Conservation (phyloP, 2,329 filamentous ascomycete genomes). For the Pseudogymnoascus sp. region DNA sequence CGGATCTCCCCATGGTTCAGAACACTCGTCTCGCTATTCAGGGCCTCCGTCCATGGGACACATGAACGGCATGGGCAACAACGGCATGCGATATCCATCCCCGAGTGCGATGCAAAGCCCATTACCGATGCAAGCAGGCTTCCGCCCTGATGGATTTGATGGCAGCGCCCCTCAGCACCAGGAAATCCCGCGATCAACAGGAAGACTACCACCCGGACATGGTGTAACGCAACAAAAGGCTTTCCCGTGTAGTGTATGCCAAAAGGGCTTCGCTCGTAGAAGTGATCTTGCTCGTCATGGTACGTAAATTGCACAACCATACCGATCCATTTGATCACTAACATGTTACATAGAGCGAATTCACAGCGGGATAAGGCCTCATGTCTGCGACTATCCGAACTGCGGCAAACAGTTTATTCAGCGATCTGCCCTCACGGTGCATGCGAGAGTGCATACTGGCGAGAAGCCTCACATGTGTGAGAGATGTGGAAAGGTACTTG, state of each 20-base stretch:
- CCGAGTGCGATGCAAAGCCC: constrained; percentile 28
- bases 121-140: constrained; percentile 28
- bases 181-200: constrained; percentile 17
- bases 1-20: constrained; percentile 29
- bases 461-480: constrained; percentile 99
- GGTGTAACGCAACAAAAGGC: constrained; percentile 45
- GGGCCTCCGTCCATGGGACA: constrained; percentile 24
- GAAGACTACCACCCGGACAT: constrained; percentile 18
- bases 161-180: constrained; percentile 24
- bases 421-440: constrained; percentile 87
- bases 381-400: constrained; percentile 80
- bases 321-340: background rate
- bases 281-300: constrained; percentile 93
- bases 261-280: constrained; percentile 83
- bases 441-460: constrained; percentile 90
- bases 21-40: constrained; percentile 29
- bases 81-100: constrained; percentile 28
- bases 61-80: constrained; percentile 24
- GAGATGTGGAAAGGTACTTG: constrained; percentile 78
- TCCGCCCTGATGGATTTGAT: constrained; percentile 24
- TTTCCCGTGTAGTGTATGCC: constrained; percentile 83
- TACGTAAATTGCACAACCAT: constrained; percentile 39
- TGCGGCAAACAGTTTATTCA: constrained; percentile 98
- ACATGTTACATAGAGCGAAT: constrained; percentile 64
- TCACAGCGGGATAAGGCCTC: constrained; percentile 82